Base-by-base conservation (phyloP, 495 filamentous ascomycete genomes). In the Annulohypoxylon moriforme region DNA sequence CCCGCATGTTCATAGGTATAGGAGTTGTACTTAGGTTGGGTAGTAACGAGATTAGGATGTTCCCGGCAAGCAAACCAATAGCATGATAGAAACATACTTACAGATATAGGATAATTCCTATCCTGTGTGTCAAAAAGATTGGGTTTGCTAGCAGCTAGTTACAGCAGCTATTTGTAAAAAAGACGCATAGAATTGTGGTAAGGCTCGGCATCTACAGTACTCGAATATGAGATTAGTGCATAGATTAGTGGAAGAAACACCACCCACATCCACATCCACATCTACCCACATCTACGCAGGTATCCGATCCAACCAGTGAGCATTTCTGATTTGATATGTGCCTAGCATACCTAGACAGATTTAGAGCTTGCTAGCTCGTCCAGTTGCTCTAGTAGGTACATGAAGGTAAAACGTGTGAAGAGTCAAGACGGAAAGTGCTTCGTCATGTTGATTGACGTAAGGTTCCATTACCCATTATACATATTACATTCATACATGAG, bases 391-490 rank as follows among this genome's bases (percentile, higher is more conserved):
- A 46, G 33, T 14, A 57, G 18, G 44, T 64, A 34, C 36, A 18
- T 53, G 33, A 36, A 58, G 24, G 27, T 3, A 29, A 29, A 29
- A 29, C 6, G 27, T 6, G 36, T 49, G 52, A 18, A 60, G 68
- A 66, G 61, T 65, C 9, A 68, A 68, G 59, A 56, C 59, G 64
- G 59, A 64, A 67, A 64, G 47, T 59, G 65, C 47, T 62, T 73
- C 66, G 60, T 65, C 70, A 69, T 73, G 70, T 69, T 69, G 70
- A 73, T 69, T 73, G 70, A 73, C 70, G 70, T 73, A 68, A 73
- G 70, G 70, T 73, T 73, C 65, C 70, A 73, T 73, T 65, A 50
- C 60, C 60, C 44, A 55, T 57, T 52, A 61, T 64, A 60, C 16
- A 14, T 24, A 25, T 33, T 40, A 63, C 5, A 14, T 62, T 27